A percentile compares a stretch with the other conserved stretches of the same genome.
phyloP scores from a whole-genome alignment of 805 yeast genomes.

The Maudiozyma pseudohumilis region DNA sequence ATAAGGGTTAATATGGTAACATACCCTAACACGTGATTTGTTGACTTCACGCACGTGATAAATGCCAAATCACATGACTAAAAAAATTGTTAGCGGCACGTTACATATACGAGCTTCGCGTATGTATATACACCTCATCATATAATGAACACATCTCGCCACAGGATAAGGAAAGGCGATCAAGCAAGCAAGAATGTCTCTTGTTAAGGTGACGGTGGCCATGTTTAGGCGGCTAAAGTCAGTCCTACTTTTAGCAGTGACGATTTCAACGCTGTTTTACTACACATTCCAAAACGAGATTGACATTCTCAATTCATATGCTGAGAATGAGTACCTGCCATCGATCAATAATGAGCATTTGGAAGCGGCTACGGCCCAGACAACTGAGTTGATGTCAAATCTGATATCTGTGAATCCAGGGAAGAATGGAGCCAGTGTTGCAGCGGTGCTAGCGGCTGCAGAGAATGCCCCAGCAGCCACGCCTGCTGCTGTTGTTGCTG shows the following conservation, averaged over 20 bases:
- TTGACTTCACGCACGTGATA: too few relatives aligned
- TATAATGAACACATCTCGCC: too few relatives aligned
- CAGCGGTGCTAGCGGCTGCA: background rate
- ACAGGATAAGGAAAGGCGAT: too few relatives aligned
- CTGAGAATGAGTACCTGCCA: constrained; percentile 29
- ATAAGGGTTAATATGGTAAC: too few relatives aligned
- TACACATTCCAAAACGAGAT: constrained; percentile 30
- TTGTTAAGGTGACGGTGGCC: constrained; percentile 11
- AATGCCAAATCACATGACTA: too few relatives aligned
- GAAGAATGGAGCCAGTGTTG: too few relatives aligned
- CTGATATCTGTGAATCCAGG: background rate
- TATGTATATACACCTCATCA: too few relatives aligned
- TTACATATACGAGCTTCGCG: too few relatives aligned
- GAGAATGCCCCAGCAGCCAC: too few relatives aligned
- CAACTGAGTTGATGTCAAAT: constrained; percentile 1
- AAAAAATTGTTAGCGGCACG: too few relatives aligned
- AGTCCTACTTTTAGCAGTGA: constrained; percentile 20
- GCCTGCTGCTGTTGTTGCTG: too few relatives aligned
- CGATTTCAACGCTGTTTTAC: constrained; percentile 26
- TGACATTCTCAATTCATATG: constrained; percentile 27
- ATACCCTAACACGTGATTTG: too few relatives aligned
- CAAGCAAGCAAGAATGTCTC: constrained; percentile 11
- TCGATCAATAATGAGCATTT: constrained; percentile 14
- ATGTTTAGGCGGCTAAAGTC: constrained; percentile 18
- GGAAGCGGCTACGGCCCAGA: background rate